phyloP scores from a whole-genome alignment of 148 eudicot species.

The Dysphania ambrosioides region DNA sequence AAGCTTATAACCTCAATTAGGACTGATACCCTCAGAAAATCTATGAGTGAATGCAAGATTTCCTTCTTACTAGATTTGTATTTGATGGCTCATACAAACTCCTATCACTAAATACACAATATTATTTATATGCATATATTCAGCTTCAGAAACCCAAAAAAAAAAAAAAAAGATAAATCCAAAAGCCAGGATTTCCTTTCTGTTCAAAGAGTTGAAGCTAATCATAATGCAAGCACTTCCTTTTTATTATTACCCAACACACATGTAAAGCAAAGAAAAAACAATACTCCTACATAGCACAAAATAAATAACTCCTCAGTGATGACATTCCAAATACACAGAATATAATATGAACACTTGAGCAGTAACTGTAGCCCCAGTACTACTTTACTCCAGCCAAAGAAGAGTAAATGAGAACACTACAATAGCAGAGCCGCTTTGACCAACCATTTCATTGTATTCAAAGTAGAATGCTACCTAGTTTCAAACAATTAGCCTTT shows the following conservation, averaged over 20 bases:
- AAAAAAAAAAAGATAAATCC: background rate
- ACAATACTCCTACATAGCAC: background rate
- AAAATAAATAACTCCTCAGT: background rate
- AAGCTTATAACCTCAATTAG: background rate
- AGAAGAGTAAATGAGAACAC: background rate
- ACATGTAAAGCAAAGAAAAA: background rate
- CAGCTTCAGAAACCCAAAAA: too few relatives aligned
- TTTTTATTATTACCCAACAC: background rate
- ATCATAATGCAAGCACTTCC: background rate
- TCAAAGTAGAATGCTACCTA: background rate
- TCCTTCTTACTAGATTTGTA: background rate
- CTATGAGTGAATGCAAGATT: background rate
- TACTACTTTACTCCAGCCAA: background rate
- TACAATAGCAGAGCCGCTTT: background rate
- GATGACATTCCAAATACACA: background rate
- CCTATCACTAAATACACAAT: background rate
- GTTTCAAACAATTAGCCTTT: background rate
- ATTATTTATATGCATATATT: background rate
- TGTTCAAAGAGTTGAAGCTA: background rate
- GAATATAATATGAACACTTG: too few relatives aligned
- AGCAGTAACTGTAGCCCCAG: background rate
- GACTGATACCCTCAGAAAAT: background rate
- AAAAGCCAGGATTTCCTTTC: background rate
- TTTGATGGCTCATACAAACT: background rate
- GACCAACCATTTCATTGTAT: background rate